Evolutionary conservation across 2,329 filamentous ascomycete genomes (phyloP).

Genomic region (Beauveria australis): DNA sequence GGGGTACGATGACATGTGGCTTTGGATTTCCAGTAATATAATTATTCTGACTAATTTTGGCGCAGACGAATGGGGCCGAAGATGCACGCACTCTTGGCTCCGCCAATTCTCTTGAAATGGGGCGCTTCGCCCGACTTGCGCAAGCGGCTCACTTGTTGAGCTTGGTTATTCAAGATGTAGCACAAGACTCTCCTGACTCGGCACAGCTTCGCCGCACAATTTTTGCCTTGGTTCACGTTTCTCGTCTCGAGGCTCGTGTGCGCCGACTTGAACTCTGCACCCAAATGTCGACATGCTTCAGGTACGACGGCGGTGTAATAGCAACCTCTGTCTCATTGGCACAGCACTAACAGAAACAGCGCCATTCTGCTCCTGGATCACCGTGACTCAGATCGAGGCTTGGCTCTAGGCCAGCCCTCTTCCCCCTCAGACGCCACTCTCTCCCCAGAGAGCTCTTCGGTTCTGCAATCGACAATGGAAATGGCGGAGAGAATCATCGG

Average conservation of each 20-base stretch:
- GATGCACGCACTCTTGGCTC: constrained; percentile 8
- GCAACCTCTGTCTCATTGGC: too few relatives aligned
- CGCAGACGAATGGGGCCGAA: not conserved
- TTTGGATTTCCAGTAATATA: too few relatives aligned
- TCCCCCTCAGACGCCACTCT: not conserved
- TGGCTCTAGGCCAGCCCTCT: too few relatives aligned
- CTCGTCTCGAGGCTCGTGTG: constrained; percentile 10
- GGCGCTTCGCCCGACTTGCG: constrained; percentile 14
- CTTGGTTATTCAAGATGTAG: constrained; percentile 10
- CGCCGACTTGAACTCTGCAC: constrained; percentile 13
- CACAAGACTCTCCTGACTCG: constrained; percentile 3
- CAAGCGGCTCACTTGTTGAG: constrained; percentile 15
- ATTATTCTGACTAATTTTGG: not conserved
- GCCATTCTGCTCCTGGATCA: constrained; percentile 5
- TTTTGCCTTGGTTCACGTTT: constrained; percentile 12
- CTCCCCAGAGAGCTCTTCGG: not conserved
- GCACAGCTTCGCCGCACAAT: constrained; percentile 13
- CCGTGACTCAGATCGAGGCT: not conserved
- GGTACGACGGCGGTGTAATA: constrained; percentile 1
- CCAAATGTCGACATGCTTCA: constrained; percentile 14
- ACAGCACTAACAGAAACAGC: not conserved
- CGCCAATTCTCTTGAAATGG: constrained; percentile 9
- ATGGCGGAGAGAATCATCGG: not conserved
- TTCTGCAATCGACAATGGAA: not conserved
- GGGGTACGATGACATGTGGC: constrained; percentile 1